phyloP scores from a whole-genome alignment of 176 grass and related monocot genomes.

The Lolium rigidum region DNA sequence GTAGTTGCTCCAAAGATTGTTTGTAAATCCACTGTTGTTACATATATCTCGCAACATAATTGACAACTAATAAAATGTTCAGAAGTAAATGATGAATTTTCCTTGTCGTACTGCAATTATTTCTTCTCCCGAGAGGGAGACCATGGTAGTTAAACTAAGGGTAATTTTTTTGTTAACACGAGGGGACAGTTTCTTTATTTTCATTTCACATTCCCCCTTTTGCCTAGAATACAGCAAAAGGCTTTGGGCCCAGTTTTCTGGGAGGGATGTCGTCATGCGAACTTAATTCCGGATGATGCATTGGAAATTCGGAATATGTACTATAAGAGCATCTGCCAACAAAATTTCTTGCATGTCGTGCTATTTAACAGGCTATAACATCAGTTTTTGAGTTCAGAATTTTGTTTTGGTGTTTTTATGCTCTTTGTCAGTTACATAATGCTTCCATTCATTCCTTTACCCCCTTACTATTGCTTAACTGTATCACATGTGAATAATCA shows the following conservation, averaged over 20 bases:
- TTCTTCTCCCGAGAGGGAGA: neutral
- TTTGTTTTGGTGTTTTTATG: slow-evolving; percentile 5
- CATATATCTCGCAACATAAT: slow-evolving; percentile 7
- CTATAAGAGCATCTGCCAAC: slow-evolving; percentile 14
- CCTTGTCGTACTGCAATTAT: neutral
- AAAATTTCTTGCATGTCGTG: slow-evolving; percentile 4
- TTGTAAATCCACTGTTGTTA: slow-evolving; percentile 6
- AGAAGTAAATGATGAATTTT: neutral
- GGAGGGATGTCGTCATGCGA: slow-evolving; percentile 10
- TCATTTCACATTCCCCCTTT: slow-evolving; percentile 9
- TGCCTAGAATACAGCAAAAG: slow-evolving; percentile 12
- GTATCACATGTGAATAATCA: slow-evolving; percentile 14
- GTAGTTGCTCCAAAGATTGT: slow-evolving; percentile 11
- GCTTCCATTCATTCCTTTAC: neutral
- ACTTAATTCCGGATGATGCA: neutral
- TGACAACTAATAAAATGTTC: neutral
- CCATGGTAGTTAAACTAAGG: slow-evolving; percentile 20
- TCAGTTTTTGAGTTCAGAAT: neutral
- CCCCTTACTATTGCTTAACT: neutral
- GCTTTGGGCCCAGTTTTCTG: neutral
- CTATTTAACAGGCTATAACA: slow-evolving; percentile 11
- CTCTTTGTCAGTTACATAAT: slow-evolving; percentile 7
- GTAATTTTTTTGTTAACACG: slow-evolving; percentile 3
- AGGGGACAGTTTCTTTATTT: neutral
- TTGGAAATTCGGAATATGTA: neutral